A percentile compares a stretch with the other conserved stretches of the same genome.
Conservation (phyloP, 768 basidiomycete species). For the Lentinula aciculospora region DNA sequence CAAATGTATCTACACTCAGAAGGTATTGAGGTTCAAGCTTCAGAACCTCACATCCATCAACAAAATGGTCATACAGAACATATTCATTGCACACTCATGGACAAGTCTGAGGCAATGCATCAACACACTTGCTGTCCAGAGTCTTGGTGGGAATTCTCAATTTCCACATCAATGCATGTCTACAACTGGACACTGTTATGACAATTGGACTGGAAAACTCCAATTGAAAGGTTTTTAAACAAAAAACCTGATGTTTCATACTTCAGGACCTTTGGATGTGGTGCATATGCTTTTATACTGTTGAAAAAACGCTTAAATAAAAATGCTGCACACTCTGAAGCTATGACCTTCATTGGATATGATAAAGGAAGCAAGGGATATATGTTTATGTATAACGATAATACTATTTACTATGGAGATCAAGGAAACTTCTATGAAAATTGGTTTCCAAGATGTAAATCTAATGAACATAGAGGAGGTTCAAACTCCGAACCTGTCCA, state of each 20-base stretch:
- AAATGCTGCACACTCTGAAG: no score
- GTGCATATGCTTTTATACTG: background rate
- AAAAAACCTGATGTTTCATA: slow-evolving; percentile 1
- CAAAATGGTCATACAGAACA: background rate
- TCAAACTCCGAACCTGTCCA: no score
- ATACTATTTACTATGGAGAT: background rate
- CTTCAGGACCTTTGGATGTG: background rate
- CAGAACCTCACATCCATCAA: background rate
- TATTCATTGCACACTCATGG: background rate
- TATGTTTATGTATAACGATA: no score
- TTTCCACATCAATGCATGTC: background rate
- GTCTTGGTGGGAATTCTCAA: background rate
- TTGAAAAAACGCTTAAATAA: no score
- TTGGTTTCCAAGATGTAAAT: no score
- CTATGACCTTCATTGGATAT: no score
- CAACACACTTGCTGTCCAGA: background rate
- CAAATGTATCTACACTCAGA: background rate
- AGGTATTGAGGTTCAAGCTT: background rate
- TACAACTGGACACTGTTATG: background rate
- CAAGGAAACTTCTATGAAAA: no score
- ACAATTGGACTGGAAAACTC: no score
- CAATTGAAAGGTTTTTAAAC: background rate
- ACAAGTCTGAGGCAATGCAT: background rate
- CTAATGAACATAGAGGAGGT: no score
- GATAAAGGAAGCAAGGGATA: no score